phyloP scores from a whole-genome alignment of 2,329 filamentous ascomycete species.

The Stemphylium lycopersici region DNA sequence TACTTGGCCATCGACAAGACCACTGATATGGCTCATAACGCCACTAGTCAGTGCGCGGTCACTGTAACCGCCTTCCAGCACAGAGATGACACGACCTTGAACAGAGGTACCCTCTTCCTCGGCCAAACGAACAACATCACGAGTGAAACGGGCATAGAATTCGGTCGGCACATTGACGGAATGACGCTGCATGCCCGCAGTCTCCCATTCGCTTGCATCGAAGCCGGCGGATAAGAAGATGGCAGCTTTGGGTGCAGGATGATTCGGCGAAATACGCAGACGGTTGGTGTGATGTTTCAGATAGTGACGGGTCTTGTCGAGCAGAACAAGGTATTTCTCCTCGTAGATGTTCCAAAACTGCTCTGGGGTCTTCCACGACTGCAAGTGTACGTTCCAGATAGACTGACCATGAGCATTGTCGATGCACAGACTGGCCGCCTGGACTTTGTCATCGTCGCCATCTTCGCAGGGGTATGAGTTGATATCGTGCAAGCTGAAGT shows the following conservation, averaged over 20 bases:
- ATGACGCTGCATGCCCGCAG: conserved; percentile 91
- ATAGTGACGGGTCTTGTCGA: conserved; percentile 82
- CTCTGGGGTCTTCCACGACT: conserved; percentile 79
- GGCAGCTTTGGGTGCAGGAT: conserved; percentile 74
- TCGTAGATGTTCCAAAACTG: conserved; percentile 94
- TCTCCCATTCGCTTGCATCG: conserved; percentile 95
- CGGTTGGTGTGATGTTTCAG: conserved; percentile 74
- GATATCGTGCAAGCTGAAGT: conserved; percentile 97
- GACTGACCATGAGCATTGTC: conserved; percentile 93
- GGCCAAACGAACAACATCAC: conserved; percentile 82
- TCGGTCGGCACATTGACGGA: conserved; percentile 94
- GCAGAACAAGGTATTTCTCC: conserved; percentile 73
- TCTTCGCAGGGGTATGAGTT: conserved; percentile 97
- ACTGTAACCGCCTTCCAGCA: conserved; percentile 95
- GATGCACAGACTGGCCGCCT: conserved; percentile 91
- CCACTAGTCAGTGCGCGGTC: conserved; percentile 88
- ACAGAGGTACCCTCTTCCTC: conserved; percentile 78
- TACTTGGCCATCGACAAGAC: conserved; percentile 67
- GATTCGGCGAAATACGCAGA: conserved; percentile 62
- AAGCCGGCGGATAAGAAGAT: conserved; percentile 97
- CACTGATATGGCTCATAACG: conserved; percentile 86
- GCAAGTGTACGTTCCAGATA: conserved; percentile 94
- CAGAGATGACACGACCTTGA: conserved; percentile 87
- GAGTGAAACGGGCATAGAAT: conserved; percentile 90
- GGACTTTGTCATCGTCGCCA: conserved; percentile 92